A percentile compares a stretch with the other conserved stretches of the same genome.
These are phyloP conservation scores for Plasmodium vivax DNA, from an alignment of 169 alveolate species.

Conservation along the genomic window DNA sequence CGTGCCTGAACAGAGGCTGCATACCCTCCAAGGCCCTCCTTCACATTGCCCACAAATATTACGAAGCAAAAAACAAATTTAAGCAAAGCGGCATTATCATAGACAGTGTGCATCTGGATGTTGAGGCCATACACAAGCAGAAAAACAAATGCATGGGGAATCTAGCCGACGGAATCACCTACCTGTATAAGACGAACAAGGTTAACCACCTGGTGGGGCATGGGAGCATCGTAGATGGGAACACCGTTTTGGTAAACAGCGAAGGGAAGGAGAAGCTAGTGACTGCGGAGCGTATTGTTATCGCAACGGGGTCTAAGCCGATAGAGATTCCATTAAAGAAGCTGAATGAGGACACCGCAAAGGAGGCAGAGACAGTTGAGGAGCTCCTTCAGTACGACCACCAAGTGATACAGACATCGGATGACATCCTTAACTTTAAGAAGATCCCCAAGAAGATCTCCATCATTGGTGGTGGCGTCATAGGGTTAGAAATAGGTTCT, in stretches of 20 bases:
- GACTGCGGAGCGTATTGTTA: slow-evolving; percentile 69
- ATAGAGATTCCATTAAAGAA: slow-evolving; percentile 89
- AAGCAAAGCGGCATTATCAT: slow-evolving; percentile 77
- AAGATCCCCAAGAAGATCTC: slow-evolving; percentile 92
- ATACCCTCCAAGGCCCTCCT: slow-evolving; percentile 97
- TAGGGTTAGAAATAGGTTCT: slow-evolving; percentile 97
- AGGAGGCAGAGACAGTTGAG: slow-evolving; percentile 83
- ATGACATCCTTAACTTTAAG: slow-evolving; percentile 78
- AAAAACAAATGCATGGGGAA: slow-evolving; percentile 90
- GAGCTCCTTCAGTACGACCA: slow-evolving; percentile 86
- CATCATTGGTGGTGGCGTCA: slow-evolving; percentile 99
- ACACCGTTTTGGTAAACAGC: slow-evolving; percentile 35
- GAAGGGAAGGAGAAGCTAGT: slow-evolving; percentile 25
- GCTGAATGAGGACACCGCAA: slow-evolving; percentile 86
- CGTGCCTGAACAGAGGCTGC: slow-evolving; percentile 99
- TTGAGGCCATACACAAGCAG: slow-evolving; percentile 85
- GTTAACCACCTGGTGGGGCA: slow-evolving; percentile 90
- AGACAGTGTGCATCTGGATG: slow-evolving; percentile 84
- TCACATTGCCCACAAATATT: slow-evolving; percentile 93
- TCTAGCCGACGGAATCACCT: slow-evolving; percentile 93
- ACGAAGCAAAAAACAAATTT: slow-evolving; percentile 73
- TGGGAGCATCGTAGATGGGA: slow-evolving; percentile 75
- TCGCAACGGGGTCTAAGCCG: slow-evolving; percentile 96
- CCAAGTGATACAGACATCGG: slow-evolving; percentile 78
- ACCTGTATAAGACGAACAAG: slow-evolving; percentile 93